Base-by-base conservation (phyloP, 2,329 filamentous ascomycete genomes). In the Lasiodiplodia sp. region DNA sequence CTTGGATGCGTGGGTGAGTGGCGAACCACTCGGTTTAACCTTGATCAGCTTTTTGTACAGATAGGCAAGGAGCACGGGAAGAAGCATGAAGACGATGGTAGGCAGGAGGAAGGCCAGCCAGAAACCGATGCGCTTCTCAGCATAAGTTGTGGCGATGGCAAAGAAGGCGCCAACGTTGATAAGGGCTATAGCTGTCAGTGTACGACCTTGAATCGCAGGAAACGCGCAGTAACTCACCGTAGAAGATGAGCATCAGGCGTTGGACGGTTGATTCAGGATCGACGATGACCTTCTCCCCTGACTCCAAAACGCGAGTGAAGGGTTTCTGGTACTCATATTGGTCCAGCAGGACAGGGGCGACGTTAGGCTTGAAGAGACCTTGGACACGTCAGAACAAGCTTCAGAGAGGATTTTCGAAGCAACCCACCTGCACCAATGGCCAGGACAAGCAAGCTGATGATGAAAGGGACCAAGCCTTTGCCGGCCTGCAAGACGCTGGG, bases 201-300 rank as follows among this genome's bases (percentile, higher is more conserved):
- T n/a, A 8, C 37, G 28, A 11, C 0, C 16, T 5, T 1, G 6
- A 6, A n/a, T 7, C n/a, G 10, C 5, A 8, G 31, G 14, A 25
- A 11, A 14, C 8, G 11, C 49, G 16, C 5, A 37, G 6, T 16
- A 11, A 28, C 67, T 47, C 21, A 68, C 73, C 72, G 53, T 81
- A 81, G 69, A 81, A 81, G 21, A 78, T 71, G 0, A 81, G 70
- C 75, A 77, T 76, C 10, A 76, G 75, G 4, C 79, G 74, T 31
- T 76, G 79, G 2, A 82, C 75, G 0, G 83, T 85, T 2, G 78
- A 75, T 70, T 83, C 82, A 0, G 83, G 83, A 63, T 85, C 83
- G 18, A 85, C 80, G 37, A 85, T 80, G 37, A 83, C 81, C 68
- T 78, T 79, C 70, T 84, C 83, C 0, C 83, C 83, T 12, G 76